These are phyloP conservation scores for Articulospora tetracladia DNA, from an alignment of 495 filamentous ascomycete genomes.

Conservation along the genomic window DNA sequence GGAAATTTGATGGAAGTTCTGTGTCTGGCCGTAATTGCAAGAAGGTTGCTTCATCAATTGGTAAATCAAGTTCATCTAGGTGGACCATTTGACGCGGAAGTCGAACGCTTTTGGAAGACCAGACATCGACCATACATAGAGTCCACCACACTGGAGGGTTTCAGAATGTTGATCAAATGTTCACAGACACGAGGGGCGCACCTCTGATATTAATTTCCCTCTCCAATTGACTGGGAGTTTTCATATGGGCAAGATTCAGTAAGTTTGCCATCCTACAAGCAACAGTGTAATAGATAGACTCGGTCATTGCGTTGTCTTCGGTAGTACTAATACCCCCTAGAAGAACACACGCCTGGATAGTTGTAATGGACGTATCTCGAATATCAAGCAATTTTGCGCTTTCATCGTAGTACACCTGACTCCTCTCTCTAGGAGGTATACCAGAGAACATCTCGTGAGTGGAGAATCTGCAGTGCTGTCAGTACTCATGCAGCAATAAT, in stretches of 20 bases:
- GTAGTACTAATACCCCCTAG: conserved; percentile 29
- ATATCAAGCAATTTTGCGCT: conserved; percentile 27
- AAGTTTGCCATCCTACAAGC: conserved; percentile 28
- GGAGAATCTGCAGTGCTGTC: conserved; percentile 22
- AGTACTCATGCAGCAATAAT: not conserved
- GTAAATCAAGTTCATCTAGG: conserved; percentile 24
- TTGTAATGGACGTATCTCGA: conserved; percentile 30
- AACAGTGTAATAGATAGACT: conserved; percentile 26
- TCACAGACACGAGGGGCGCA: conserved; percentile 5
- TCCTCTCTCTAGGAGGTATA: conserved; percentile 25
- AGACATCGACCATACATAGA: conserved; percentile 40
- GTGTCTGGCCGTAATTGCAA: conserved; percentile 6
- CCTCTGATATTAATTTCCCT: conserved; percentile 28
- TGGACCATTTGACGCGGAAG: conserved; percentile 30
- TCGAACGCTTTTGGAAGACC: conserved; percentile 34
- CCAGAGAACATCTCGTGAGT: conserved; percentile 19
- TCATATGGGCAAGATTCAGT: conserved; percentile 15
- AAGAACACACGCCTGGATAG: conserved; percentile 35
- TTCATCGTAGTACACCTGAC: conserved; percentile 20
- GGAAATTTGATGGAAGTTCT: not conserved
- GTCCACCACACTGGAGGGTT: conserved; percentile 35
- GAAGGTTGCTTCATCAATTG: conserved; percentile 29
- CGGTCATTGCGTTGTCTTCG: conserved; percentile 18
- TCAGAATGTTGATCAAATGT: not conserved
- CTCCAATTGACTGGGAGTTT: conserved; percentile 11